A percentile compares a stretch with the other conserved stretches of the same genome.
phyloP scores from a whole-genome alignment of 345 rosid species.

The Acer yangbiense region DNA sequence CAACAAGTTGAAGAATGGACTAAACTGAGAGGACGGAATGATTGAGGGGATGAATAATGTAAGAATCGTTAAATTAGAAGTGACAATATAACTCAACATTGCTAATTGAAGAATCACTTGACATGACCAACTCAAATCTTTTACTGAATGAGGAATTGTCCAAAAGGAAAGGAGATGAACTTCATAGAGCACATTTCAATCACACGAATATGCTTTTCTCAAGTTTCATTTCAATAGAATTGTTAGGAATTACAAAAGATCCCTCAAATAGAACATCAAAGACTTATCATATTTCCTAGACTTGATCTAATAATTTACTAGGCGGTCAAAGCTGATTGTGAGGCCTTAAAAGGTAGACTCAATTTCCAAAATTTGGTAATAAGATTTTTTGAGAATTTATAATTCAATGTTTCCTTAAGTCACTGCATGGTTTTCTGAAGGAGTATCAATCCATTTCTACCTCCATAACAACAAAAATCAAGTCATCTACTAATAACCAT shows the following conservation, averaged over 20 bases:
- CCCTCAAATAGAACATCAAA: neutral
- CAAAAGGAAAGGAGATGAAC: neutral
- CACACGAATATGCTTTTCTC: neutral
- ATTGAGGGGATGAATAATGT: neutral
- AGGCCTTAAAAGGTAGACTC: neutral
- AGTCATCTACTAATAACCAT: neutral
- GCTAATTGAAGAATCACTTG: neutral
- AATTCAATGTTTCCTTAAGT: neutral
- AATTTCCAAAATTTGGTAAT: neutral
- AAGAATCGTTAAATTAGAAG: neutral
- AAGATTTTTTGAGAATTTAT: neutral
- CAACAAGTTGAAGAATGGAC: neutral
- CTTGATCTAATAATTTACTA: neutral
- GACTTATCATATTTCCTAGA: neutral
- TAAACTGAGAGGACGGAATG: neutral
- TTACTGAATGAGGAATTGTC: neutral
- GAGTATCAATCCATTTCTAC: constrained; percentile 1
- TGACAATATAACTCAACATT: neutral
- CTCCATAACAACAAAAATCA: neutral
- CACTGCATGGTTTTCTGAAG: neutral
- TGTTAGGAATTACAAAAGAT: neutral
- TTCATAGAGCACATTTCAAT: neutral
- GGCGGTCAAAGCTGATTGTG: neutral
- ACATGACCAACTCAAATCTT: neutral
- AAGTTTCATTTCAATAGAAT: neutral